Base-by-base conservation (phyloP, 2,329 filamentous ascomycete genomes). In the Davidsoniella virescens region DNA sequence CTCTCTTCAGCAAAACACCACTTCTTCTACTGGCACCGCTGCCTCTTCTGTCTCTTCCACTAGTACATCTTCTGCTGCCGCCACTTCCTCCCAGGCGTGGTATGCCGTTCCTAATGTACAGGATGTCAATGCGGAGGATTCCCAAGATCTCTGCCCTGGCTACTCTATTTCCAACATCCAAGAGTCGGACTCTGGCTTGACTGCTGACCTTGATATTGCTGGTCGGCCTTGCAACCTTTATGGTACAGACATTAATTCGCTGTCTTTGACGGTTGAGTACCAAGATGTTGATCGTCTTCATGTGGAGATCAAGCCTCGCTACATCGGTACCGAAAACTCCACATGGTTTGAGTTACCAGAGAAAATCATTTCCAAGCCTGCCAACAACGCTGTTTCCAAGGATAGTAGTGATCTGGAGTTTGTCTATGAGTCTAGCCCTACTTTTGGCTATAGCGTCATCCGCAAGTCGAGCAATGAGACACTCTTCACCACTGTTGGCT, bases 211-310 rank as follows among this genome's bases (percentile, higher is more conserved):
- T 44, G 71, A 65, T 2, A 71, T 93, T 9, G 82, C 82, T 6
- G 85, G 84, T 0, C 58, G 68, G 8, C 70, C 80, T 5, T 92
- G 86, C 67, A 83, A 90, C 62, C 74, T 78, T 18, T 93, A 90
- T 55, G 86, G 87, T 0, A 81, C 72, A 6, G 87, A 93, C 59
- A 67, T 93, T 25, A 70, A 79, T 20, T 67, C 72, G 4, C 66
- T 93, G 45, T 72, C 70, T 36, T 66, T 93, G 29, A 72, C 76
- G 2, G 80, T 92, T 10, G 75, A 80, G 58, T 82, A 80, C 56
- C 78, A 84, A 59, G 71, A 75, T 4, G 63, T 65, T 14, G 75
- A 84, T 56, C 72, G 84, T 1, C 63, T 92, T 39, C 79, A 81
- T 50, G 68, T 92, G 46, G 76, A 80, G 56, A 86, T 93, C 50